Evolutionary conservation across 2,329 filamentous ascomycete species (phyloP).

Genomic region (Scedosporium dehoogii): DNA sequence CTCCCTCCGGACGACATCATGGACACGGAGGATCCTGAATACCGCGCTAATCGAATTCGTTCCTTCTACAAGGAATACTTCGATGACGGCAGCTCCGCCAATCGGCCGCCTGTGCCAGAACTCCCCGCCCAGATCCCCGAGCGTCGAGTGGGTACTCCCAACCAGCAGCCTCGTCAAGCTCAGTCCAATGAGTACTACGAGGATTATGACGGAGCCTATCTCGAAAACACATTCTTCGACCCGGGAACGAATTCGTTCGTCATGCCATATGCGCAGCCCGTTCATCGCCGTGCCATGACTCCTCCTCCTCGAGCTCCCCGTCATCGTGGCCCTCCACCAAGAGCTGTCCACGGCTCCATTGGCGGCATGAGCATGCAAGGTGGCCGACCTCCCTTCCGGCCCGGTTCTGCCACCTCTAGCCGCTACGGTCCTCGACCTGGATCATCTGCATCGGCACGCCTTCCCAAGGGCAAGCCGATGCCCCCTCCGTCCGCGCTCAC

Average conservation of each 20-base stretch:
- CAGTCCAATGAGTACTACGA: conserved; percentile 50
- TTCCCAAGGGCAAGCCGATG: conserved; percentile 10
- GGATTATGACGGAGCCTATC: conserved; percentile 63
- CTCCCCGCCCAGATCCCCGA: neutral
- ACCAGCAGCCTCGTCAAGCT: conserved; percentile 4
- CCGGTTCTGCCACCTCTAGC: conserved; percentile 21
- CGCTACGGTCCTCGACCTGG: conserved; percentile 44
- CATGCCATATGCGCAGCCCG: conserved; percentile 74
- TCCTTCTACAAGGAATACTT: conserved; percentile 99
- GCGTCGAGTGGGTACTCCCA: neutral
- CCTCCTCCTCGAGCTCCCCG: conserved; percentile 60
- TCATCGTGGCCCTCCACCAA: conserved; percentile 30
- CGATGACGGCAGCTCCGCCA: conserved; percentile 52
- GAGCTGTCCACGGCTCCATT: conserved; percentile 36
- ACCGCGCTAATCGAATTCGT: conserved; percentile 88
- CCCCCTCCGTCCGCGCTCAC: conserved; percentile 66
- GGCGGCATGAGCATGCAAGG: conserved; percentile 36
- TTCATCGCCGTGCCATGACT: conserved; percentile 88
- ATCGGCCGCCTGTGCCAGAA: conserved; percentile 28
- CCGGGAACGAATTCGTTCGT: conserved; percentile 61
- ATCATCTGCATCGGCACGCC: conserved; percentile 49
- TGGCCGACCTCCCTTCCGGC: conserved; percentile 20
- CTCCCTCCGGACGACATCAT: conserved; percentile 75
- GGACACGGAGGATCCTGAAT: conserved; percentile 80
- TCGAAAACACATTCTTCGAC: conserved; percentile 61